Base-by-base conservation (phyloP, 1,139 yeast species). In the Kazachstania sp. region DNA sequence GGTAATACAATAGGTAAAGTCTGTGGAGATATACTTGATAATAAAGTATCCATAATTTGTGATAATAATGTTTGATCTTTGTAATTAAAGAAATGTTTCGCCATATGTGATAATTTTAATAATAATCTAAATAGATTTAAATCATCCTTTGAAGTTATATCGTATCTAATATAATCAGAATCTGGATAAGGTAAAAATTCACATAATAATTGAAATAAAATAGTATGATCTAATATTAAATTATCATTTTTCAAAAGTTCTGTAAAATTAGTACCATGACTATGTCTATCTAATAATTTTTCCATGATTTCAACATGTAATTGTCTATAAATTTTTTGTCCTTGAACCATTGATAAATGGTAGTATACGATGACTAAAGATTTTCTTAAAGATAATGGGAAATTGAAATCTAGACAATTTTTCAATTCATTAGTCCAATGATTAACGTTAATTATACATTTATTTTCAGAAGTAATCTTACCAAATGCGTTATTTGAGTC, bases 381-480 rank as follows among this genome's bases (percentile, higher is more conserved):
- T 34, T 79, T 72, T 49, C 92, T 73, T 43, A 81, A 68, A 1
- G 71, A 61, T 23, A 87, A 58, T 0, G 98, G 97, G 72, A 92
- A 74, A 46, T 84, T 85, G 58, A 85, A 82, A 39, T 44, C 36
- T 50, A 88, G 68, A 79, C 96, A 85, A 40, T 85, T 81, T 49
- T 81, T 75, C 54, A 92, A 73, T 63, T 88, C 97, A 49, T 85
- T 82, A 0, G 97, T 83, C 95, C 97, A 90, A 52, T 85, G 86
- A 48, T 83, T 75, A 9, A 86, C 83, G 39, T 83, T 77, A 11
- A 85, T 80, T 5, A 85, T 82, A 0, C 92, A 81, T 1, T 92
- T 84, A 0, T 86, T 79, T 54, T 75, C 74, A 3, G 83, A 78
- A 4, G 81, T 73, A 16, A 79, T 74, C 53, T 79, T 80, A 51